Evolutionary conservation across 805 yeast genomes (phyloP).

Genomic region (Torulaspora gathmanii): DNA sequence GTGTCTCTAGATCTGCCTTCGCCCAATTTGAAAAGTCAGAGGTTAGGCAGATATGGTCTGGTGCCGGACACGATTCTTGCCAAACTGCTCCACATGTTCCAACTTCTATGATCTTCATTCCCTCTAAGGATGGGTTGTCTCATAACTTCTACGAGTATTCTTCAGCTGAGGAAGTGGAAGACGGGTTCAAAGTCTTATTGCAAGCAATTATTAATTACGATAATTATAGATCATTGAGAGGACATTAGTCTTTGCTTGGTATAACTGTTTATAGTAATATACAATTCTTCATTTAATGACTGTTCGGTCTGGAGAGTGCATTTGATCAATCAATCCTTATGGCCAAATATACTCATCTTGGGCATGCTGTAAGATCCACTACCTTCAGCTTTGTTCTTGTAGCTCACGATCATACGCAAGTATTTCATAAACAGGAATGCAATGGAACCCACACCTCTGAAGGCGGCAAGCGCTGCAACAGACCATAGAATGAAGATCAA

Average conservation of each 20-base stretch:
- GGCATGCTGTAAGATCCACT: constrained; percentile 29
- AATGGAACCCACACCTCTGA: constrained; percentile 79
- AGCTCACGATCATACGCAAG: constrained; percentile 39
- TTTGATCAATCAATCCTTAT: constrained; percentile 1
- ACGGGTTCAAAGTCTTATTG: constrained; percentile 54
- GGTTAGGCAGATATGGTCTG: constrained; percentile 49
- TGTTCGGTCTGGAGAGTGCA: too few species aligned
- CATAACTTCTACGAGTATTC: constrained; percentile 66
- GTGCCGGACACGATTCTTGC: constrained; percentile 75
- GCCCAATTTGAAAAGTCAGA: constrained; percentile 45
- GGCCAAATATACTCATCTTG: constrained; percentile 17
- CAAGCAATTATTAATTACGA: constrained; percentile 46
- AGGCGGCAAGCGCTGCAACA: constrained; percentile 76
- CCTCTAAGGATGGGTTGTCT: constrained; percentile 60
- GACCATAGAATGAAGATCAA: constrained; percentile 85
- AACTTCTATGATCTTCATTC: constrained; percentile 71
- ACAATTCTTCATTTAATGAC: background rate
- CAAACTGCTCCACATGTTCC: constrained; percentile 53
- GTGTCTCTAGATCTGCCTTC: constrained; percentile 50
- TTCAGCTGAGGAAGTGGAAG: constrained; percentile 57
- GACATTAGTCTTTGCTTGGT: constrained; percentile 4
- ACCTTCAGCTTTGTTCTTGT: constrained; percentile 39
- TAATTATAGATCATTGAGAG: constrained; percentile 23
- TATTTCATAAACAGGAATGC: constrained; percentile 51
- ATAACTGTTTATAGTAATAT: background rate